phyloP scores from a whole-genome alignment of 176 grass and related monocot species.

The Triticum monococcum region DNA sequence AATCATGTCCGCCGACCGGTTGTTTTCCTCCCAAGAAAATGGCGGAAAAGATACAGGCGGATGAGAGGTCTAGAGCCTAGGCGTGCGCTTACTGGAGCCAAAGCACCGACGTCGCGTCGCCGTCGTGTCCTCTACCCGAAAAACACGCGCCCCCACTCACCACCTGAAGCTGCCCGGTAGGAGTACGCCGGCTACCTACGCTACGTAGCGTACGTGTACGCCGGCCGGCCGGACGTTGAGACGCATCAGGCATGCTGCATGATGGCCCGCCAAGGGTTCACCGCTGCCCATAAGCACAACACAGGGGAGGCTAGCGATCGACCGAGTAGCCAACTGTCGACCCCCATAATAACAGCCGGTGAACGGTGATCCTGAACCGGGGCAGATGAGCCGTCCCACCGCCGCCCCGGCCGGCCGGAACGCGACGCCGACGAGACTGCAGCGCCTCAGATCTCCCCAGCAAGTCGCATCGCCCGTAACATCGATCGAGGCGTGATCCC shows the following conservation, averaged over 20 bases:
- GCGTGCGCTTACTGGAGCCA: not conserved
- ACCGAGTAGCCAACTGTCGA: not conserved
- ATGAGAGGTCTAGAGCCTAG: not conserved
- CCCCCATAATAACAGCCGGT: no score
- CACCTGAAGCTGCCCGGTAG: not conserved
- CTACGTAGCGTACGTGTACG: no score
- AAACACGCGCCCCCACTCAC: not conserved
- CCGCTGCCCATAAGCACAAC: no score
- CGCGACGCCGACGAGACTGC: not conserved
- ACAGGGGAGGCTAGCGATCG: not conserved
- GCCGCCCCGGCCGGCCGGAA: no score
- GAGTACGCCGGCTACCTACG: not conserved
- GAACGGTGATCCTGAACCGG: not conserved
- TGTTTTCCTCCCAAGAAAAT: slow-evolving; percentile 30
- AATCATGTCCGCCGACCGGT: slow-evolving; percentile 2
- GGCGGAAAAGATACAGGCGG: not conserved
- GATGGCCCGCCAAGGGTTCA: not conserved
- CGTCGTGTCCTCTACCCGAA: not conserved
- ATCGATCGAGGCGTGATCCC: not conserved
- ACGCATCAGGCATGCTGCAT: not conserved
- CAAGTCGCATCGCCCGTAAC: not conserved
- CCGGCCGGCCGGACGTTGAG: not conserved
- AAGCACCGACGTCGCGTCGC: not conserved
- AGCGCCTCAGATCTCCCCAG: no score
- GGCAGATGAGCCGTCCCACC: not conserved